A percentile compares a stretch with the other conserved stretches of the same genome.
These are phyloP conservation scores for Penicillium polonicum DNA, from an alignment of 2,329 filamentous ascomycete species.

Conservation along the genomic window DNA sequence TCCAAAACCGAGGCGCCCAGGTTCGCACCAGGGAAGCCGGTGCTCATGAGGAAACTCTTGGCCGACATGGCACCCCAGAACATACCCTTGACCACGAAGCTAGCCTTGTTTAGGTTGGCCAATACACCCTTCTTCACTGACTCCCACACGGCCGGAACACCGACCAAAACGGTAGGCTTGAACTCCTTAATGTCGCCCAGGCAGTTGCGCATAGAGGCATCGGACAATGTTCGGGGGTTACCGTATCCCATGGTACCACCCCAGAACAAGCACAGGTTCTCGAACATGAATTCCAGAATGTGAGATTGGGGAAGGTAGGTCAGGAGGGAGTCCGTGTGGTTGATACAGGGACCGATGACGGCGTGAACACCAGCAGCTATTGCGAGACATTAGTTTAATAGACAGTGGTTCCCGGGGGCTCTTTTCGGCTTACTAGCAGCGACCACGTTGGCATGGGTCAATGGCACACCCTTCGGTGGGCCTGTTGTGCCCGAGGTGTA, in stretches of 20 bases:
- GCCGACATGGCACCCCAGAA: slow-evolving; percentile 70
- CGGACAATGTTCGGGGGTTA: slow-evolving; percentile 82
- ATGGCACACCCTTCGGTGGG: slow-evolving; percentile 80
- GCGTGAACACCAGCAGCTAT: slow-evolving; percentile 75
- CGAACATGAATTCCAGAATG: slow-evolving; percentile 94
- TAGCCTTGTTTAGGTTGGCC: slow-evolving; percentile 70
- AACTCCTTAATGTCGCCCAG: slow-evolving; percentile 92
- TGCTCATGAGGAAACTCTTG: slow-evolving; percentile 60
- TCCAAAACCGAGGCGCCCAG: slow-evolving; percentile 69
- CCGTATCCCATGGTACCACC: slow-evolving; percentile 93
- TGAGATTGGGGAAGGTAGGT: slow-evolving; percentile 93
- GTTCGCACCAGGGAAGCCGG: slow-evolving; percentile 49
- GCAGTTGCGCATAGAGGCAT: slow-evolving; percentile 82
- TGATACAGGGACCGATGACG: slow-evolving; percentile 75
- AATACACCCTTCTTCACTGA: slow-evolving; percentile 94
- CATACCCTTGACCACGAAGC: slow-evolving; percentile 68
- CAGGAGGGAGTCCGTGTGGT: slow-evolving; percentile 73
- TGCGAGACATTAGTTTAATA: slow-evolving; percentile 7
- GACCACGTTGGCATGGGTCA: slow-evolving; percentile 77
- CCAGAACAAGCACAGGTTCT: slow-evolving; percentile 85
- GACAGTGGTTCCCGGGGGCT: slow-evolving; percentile 1
- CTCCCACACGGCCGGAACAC: slow-evolving; percentile 96
- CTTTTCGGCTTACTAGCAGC: slow-evolving; percentile 63
- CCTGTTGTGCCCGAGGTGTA: slow-evolving; percentile 88
- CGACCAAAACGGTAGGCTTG: slow-evolving; percentile 82